phyloP scores from a whole-genome alignment of 441 rosid species.

The Breynia disticha region DNA sequence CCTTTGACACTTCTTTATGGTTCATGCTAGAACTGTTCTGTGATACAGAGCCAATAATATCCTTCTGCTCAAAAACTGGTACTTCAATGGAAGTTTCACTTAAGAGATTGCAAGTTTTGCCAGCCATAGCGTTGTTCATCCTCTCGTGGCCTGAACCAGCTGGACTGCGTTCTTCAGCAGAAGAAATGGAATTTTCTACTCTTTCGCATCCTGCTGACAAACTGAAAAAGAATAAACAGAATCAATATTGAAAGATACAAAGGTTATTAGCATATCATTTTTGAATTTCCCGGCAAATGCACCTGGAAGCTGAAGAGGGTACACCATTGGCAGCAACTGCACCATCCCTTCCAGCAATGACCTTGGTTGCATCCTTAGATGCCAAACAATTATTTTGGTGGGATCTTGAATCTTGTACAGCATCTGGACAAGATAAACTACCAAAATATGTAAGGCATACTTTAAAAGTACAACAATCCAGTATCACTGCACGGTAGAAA shows the following conservation, averaged over 20 bases:
- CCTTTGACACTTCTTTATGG: conserved; percentile 28
- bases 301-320: conserved; percentile 44
- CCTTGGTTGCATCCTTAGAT: conserved; percentile 32
- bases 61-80: conserved; percentile 13
- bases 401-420: conserved; percentile 29
- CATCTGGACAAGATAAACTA: conserved; percentile 20
- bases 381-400: conserved; percentile 17
- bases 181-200: conserved; percentile 21
- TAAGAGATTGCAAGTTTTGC: conserved; percentile 21
- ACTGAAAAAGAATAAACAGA: conserved; percentile 29
- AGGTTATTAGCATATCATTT: not conserved
- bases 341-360: conserved; percentile 25
- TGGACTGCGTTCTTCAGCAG: conserved; percentile 21
- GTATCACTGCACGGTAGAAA: not conserved
- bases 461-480: not conserved
- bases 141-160: conserved; percentile 17
- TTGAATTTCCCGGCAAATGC: conserved; percentile 6
- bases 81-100: conserved; percentile 38
- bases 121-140: conserved; percentile 6
- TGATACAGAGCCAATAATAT: conserved; percentile 28
- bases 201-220: conserved; percentile 26
- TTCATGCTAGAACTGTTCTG: conserved; percentile 47
- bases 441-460: not conserved
- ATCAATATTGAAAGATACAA: not conserved
- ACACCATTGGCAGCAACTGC: conserved; percentile 34